Evolutionary conservation across 148 eudicot genomes (phyloP), one percentile per base, ranked within the genome.

Genomic region (Vaccinium corymbosum): DNA sequence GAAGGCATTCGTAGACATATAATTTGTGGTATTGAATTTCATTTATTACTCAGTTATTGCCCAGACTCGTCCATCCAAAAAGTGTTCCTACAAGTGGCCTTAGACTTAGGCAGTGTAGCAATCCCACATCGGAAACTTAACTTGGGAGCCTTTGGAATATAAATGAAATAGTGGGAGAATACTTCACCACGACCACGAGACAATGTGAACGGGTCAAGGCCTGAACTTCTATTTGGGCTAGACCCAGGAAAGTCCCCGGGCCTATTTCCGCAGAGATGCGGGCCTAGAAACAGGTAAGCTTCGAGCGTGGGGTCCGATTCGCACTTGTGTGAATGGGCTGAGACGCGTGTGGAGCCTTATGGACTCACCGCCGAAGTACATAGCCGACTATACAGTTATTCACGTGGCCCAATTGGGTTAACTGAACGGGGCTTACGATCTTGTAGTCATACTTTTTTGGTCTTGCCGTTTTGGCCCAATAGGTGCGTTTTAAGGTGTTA

Each of bases 351-450:
- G 91, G 90, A 86, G 89, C 87, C 84, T 50, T 35, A 7, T 52
- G 84, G 83, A 51, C 57, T 66, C 71, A 8, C 6, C 5, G 8
- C 83, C 83, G 42, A 74, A 80, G 85, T 6, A 10, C 6, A 32
- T 88, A 79, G 87, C 90, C 81, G 68, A 83, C 17, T n/a, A 0
- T 32, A 88, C 90, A 90, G 92, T 90, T 81, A 88, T 86, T 90
- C 90, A 86, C 89, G 84, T 86, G 89, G 79, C 84, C 85, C 50
- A 12, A 22, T 0, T 6, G 55, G 83, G 85, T 48, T 80, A 89
- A 86, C 91, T 46, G 83, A 89, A 89, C 86, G 91, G 90, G 91
- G 91, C 87, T 90, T 90, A 88, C 86, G 79, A 49, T 85, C 85
- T 78, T 80, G 80, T 71, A 76, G 80, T 25, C 71, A 73, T 49